These are phyloP conservation scores for Sporothrix brunneoviolacea DNA, from an alignment of 2,329 filamentous ascomycete genomes.

Conservation along the genomic window DNA sequence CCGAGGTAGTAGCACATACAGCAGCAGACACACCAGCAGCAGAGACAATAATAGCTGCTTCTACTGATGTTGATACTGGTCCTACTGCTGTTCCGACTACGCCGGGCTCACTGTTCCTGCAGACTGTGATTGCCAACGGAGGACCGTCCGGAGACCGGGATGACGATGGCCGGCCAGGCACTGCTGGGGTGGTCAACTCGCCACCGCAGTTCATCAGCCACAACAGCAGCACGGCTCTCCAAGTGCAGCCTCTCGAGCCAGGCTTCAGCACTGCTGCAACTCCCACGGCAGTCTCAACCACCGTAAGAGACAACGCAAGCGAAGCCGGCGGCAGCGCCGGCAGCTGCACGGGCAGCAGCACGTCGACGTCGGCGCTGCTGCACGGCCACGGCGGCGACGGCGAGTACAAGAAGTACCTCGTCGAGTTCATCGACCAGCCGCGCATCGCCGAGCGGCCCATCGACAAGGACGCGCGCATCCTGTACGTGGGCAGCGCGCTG, in stretches of 20 bases:
- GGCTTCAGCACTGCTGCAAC: too few species aligned
- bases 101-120: background rate
- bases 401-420: conserved; percentile 8
- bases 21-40: background rate
- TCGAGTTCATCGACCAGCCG: conserved; percentile 6
- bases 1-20: background rate
- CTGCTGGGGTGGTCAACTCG: too few species aligned
- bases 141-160: background rate
- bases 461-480: background rate
- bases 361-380: background rate
- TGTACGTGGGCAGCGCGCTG: conserved; percentile 3
- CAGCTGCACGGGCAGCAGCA: background rate
- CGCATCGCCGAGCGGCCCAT: conserved; percentile 1
- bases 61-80: too few species aligned
- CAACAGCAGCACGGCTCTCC: background rate
- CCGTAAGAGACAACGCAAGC: too few species aligned
- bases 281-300: too few species aligned
- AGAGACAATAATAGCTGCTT: background rate
- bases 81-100: background rate
- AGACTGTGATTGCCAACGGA: background rate
- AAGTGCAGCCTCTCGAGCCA: too few species aligned
- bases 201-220: too few species aligned
- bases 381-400: background rate
- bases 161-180: too few species aligned
- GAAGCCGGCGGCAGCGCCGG: too few species aligned